These are phyloP conservation scores for Hypholoma sublateritium DNA, from an alignment of 768 basidiomycete genomes.

Conservation along the genomic window DNA sequence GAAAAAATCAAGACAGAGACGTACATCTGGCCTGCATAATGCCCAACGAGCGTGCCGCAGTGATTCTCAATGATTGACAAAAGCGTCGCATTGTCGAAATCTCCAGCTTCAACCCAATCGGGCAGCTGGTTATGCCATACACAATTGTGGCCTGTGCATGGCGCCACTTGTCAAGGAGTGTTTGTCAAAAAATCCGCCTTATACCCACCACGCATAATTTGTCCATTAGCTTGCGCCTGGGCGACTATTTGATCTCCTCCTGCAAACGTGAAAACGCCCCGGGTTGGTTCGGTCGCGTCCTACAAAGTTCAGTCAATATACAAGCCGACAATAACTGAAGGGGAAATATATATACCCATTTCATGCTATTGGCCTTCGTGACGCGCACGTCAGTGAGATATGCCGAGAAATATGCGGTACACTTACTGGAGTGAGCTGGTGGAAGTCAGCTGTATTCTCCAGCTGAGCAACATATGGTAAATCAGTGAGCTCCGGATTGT, in stretches of 20 bases:
- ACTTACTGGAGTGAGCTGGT: conserved; percentile 43
- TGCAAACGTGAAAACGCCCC: conserved; percentile 45
- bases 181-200: neutral
- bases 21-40: conserved; percentile 54
- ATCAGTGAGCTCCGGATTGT: conserved; percentile 48
- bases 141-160: conserved; percentile 35
- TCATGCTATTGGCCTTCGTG: conserved; percentile 46
- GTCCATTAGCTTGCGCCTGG: conserved; percentile 44
- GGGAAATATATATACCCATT: conserved; percentile 41
- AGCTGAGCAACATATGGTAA: conserved; percentile 40
- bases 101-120: conserved; percentile 44
- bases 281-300: conserved; percentile 53
- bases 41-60: conserved; percentile 48
- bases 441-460: conserved; percentile 38
- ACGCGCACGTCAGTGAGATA: neutral
- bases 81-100: conserved; percentile 41
- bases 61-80: conserved; percentile 47
- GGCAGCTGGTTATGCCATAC: conserved; percentile 57
- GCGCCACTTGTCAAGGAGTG: neutral
- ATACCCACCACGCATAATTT: conserved; percentile 41
- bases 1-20: neutral
- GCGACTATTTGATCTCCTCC: conserved; percentile 43
- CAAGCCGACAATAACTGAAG: neutral
- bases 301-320: conserved; percentile 13
- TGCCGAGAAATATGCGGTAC: neutral